Evolutionary conservation across 495 filamentous ascomycete species (phyloP), one percentile per base, ranked within the genome.

Genomic region (Penicillium crystallinum): DNA sequence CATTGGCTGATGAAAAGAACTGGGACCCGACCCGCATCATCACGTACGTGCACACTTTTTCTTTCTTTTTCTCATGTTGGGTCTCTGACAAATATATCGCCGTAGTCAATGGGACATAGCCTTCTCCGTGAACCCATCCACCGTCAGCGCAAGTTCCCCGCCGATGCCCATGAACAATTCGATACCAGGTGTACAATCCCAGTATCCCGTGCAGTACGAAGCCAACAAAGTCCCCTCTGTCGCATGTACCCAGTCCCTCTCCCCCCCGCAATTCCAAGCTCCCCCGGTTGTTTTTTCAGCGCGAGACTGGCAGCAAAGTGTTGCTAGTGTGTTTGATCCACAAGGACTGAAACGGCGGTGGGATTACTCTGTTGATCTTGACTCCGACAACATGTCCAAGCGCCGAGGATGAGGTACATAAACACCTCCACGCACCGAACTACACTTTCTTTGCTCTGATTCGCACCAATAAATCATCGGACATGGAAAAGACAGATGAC

Each of bases 11-110:
- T 50, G 78, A 82, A 38, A 78, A 81, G 35, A 79, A 77, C 41
- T 98, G 93, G 93, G 95, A 98, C 66, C 93, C 93, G 3, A 83
- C 89, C 25, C 82, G 87, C 46, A 88, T 98, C 58, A 95, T 98
- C 76, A 88, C 93, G 90, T 97, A 81, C 78, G 89, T 53, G 52
- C 39, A 9, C n/a, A 10, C 14, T 8, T 15, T 15, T 22, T 46
- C 11, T 0, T 31, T 15, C 19, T 22, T 46, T n/a, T 0, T 31
- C 30, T 2, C 7, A 17, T 30, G 19, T 19, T 22, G 46, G 49
- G 8, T 31, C 46, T 59, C 48, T 64, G 77, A 55, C 77, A 59
- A 36, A 21, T 53, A 12, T 27, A 22, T 47, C 6, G 21, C n/a
- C 40, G 19, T 54, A 93, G 90, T 64, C 88, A 91, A 75, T 96